Evolutionary conservation across 2,329 filamentous ascomycete species (phyloP).

Genomic region (Elsinoe batatas): DNA sequence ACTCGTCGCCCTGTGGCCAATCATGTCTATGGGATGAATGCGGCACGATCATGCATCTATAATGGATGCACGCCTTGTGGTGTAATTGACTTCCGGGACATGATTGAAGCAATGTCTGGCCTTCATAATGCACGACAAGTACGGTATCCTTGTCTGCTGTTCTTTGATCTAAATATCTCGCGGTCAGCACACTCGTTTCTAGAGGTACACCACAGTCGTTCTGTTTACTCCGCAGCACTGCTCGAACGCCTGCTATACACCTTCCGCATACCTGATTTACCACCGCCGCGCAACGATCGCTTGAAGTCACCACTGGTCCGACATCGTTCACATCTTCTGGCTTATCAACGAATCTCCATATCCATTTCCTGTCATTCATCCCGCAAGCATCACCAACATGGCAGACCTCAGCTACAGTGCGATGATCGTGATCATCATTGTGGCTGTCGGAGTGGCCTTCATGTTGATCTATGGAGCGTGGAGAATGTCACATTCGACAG

Average conservation of each 20-base stretch:
- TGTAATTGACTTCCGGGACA: neutral
- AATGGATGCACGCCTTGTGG: neutral
- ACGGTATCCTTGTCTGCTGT: neutral
- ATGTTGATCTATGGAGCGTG: constrained; percentile 3
- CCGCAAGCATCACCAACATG: neutral
- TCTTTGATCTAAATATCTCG: too few relatives aligned
- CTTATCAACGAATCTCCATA: too few relatives aligned
- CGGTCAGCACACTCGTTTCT: neutral
- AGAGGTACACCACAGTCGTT: too few relatives aligned
- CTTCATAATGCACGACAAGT: neutral
- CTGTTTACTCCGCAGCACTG: too few relatives aligned
- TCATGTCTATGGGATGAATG: neutral
- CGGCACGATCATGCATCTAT: neutral
- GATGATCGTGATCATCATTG: constrained; percentile 1
- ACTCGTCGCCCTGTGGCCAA: neutral
- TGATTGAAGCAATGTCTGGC: neutral
- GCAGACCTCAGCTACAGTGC: constrained; percentile 9
- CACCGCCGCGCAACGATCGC: too few relatives aligned
- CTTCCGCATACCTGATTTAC: too few relatives aligned
- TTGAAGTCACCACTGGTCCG: too few relatives aligned
- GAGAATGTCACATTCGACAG: neutral
- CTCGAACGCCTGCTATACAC: too few relatives aligned
- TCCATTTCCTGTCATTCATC: neutral
- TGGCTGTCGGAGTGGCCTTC: neutral
- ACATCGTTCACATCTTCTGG: neutral